Evolutionary conservation across 495 filamentous ascomycete genomes (phyloP), one percentile per base, ranked within the genome.

Genomic region (Podospora australis): DNA sequence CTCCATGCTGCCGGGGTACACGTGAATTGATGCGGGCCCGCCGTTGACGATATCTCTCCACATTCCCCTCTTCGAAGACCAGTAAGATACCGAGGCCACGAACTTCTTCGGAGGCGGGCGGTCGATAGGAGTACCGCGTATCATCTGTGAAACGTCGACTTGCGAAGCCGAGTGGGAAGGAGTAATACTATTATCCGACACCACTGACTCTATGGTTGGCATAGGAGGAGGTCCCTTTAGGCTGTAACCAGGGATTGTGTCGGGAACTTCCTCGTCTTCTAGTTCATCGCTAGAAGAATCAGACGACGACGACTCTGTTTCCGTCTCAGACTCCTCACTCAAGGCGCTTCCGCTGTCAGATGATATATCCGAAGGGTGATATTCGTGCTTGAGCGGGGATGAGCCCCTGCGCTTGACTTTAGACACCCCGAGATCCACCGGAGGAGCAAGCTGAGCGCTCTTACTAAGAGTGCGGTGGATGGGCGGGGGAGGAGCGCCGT

Each of bases 341-440:
- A 61, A 56, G 0, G 86, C 86, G 43, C 79, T 55, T 11, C 67
- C 64, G 45, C 63, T 66, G 16, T 68, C 67, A 1, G 72, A 74
- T 2, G 71, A 73, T 0, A 65, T 80, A 32, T 88, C 90, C 1
- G 92, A 97, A 2, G 94, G 94, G 54, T 88, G 86, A 57, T 96
- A 99, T 69, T 99, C 90, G 57, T 96, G 92, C 67, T 99, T 99
- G 48, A 99, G 73, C 7, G 94, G 94, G 7, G 94, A 97, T 4
- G 94, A 97, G 21, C 82, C 85, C 5, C 88, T 78, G 23, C 91
- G 76, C 56, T 78, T 84, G 9, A 75, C 63, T 21, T 68, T 71
- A 20, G 60, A 54, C 50, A 60, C 58, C 38, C 53, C 59, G 54
- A 47, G 65, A 39, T 68, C 74, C 46, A 78, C 69, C 4, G 78